phyloP scores from a whole-genome alignment of 2,329 filamentous ascomycete genomes.

The Fusarium duplospermum region DNA sequence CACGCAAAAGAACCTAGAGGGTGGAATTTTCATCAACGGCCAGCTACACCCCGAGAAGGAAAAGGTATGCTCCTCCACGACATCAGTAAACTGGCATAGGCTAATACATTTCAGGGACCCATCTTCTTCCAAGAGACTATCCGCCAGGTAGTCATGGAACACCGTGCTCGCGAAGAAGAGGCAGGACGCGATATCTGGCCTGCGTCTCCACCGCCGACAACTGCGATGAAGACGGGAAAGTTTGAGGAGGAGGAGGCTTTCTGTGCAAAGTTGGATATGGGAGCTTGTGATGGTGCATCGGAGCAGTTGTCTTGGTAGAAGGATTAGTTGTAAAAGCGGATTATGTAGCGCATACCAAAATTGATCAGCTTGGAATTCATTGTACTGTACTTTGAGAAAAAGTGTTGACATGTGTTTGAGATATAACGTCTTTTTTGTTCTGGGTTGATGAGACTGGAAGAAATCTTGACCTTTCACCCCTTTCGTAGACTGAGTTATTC shows the following conservation, averaged over 20 bases:
- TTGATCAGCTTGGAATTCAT: background rate
- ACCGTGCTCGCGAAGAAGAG: background rate
- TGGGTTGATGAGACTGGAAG: too few species aligned
- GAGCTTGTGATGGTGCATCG: background rate
- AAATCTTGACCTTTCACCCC: too few species aligned
- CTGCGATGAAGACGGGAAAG: background rate
- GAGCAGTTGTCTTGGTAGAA: constrained; percentile 1
- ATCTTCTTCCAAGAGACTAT: background rate
- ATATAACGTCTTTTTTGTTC: too few species aligned
- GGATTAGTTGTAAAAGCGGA: background rate
- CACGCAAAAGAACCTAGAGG: constrained; percentile 69
- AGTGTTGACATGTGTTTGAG: too few species aligned
- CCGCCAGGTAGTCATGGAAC: background rate
- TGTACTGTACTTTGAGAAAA: too few species aligned
- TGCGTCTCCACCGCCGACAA: background rate
- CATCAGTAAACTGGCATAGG: background rate
- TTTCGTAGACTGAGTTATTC: too few species aligned
- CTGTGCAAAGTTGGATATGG: constrained; percentile 5
- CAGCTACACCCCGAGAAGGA: constrained; percentile 65
- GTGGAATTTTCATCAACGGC: constrained; percentile 70
- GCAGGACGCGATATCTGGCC: background rate
- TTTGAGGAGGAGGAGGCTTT: background rate
- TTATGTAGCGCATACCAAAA: background rate
- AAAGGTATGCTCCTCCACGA: background rate
- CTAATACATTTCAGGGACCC: background rate